phyloP scores from a whole-genome alignment of 768 basidiomycete species.

The Boletales sp. region DNA sequence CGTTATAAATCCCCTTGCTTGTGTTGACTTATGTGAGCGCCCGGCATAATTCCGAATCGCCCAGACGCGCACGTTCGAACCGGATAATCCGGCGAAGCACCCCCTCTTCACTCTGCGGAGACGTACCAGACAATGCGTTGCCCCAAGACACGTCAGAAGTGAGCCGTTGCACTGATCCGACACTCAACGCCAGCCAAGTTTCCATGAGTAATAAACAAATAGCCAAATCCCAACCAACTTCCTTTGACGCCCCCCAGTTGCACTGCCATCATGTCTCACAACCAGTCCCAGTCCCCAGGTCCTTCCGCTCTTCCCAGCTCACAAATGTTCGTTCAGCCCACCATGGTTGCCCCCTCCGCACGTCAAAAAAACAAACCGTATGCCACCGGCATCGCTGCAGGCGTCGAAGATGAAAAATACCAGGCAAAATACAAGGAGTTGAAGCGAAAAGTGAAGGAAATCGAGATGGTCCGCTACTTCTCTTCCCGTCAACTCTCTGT shows the following conservation, averaged over 20 bases:
- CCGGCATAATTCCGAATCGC: too few species aligned
- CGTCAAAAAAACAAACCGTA: slow-evolving; percentile 49
- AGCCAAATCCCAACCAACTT: slow-evolving; percentile 16
- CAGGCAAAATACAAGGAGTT: slow-evolving; percentile 86
- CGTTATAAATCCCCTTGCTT: slow-evolving; percentile 10
- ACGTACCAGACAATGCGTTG: too few species aligned
- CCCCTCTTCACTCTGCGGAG: too few species aligned
- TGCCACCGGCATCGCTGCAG: slow-evolving; percentile 64
- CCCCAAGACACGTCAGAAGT: too few species aligned
- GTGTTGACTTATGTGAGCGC: too few species aligned
- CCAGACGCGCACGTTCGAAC: not conserved
- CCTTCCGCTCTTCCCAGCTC: slow-evolving; percentile 40
- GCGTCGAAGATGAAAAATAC: slow-evolving; percentile 84
- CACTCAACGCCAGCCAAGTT: slow-evolving; percentile 27
- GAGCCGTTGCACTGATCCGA: slow-evolving; percentile 11
- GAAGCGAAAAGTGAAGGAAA: slow-evolving; percentile 84
- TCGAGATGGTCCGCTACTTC: slow-evolving; percentile 61
- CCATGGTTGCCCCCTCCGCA: slow-evolving; percentile 29
- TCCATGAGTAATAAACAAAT: slow-evolving; percentile 28
- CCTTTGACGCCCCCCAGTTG: slow-evolving; percentile 29
- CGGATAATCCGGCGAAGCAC: not conserved
- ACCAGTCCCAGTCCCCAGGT: slow-evolving; percentile 56
- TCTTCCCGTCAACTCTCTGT: slow-evolving; percentile 1
- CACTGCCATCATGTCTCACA: slow-evolving; percentile 63
- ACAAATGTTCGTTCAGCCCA: slow-evolving; percentile 33